A percentile compares a stretch with the other conserved stretches of the same genome.
These are phyloP conservation scores for Fusarium haematococcum DNA, from an alignment of 2,329 filamentous ascomycete genomes.

Conservation along the genomic window DNA sequence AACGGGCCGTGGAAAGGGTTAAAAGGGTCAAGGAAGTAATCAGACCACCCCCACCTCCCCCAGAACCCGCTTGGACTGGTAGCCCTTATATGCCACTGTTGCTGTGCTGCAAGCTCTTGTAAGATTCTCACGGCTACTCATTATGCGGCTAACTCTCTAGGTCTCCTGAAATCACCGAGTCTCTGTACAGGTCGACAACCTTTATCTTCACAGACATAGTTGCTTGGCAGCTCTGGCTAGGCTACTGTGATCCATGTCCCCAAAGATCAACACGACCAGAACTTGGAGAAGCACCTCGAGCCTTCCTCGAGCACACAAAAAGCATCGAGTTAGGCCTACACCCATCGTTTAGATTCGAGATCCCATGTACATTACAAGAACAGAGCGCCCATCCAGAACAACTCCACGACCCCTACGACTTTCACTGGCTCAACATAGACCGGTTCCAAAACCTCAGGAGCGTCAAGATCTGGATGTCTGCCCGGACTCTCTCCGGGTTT, in stretches of 20 bases:
- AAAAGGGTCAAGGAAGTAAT: background rate
- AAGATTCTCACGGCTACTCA: no score
- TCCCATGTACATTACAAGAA: background rate
- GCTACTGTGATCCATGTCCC: background rate
- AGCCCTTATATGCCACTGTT: background rate
- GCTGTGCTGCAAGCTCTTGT: conserved; percentile 4
- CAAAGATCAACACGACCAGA: background rate
- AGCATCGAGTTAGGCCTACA: background rate
- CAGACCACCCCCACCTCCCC: background rate
- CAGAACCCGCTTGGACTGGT: background rate
- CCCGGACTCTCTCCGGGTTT: background rate
- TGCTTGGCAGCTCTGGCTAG: background rate
- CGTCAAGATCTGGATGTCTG: conserved; percentile 6
- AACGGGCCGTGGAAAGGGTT: background rate
- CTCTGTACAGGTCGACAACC: background rate
- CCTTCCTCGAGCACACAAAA: background rate
- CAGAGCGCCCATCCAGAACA: background rate
- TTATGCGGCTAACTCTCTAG: background rate
- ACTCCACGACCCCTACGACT: background rate
- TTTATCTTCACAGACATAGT: background rate
- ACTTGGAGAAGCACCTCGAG: background rate
- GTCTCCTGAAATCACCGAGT: background rate
- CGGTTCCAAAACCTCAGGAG: background rate
- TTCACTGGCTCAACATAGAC: background rate
- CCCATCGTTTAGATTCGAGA: background rate